A percentile compares a stretch with the other conserved stretches of the same genome.
Conservation (phyloP, 2,329 filamentous ascomycete genomes). For the Aureobasidium lini region DNA sequence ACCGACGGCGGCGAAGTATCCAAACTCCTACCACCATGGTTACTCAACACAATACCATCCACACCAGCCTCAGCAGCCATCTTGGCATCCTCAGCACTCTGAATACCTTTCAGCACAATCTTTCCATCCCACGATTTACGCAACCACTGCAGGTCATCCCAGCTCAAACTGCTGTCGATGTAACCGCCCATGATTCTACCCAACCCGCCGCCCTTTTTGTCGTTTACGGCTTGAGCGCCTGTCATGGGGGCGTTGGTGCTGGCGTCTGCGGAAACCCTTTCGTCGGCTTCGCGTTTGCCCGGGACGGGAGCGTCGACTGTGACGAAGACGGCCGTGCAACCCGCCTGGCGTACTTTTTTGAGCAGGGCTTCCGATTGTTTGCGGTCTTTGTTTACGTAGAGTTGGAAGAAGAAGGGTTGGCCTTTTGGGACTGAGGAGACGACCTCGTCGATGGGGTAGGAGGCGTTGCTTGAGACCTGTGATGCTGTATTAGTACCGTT, state of each 20-base stretch:
- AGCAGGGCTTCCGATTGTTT: conserved; percentile 45
- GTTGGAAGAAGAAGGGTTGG: conserved; percentile 48
- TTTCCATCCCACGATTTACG: conserved; percentile 33
- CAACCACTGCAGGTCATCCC: conserved; percentile 41
- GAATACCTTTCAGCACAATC: conserved; percentile 39
- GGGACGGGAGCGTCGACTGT: conserved; percentile 53
- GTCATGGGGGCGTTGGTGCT: conserved; percentile 43
- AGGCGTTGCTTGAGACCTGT: conserved; percentile 26
- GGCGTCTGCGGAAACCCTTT: conserved; percentile 41
- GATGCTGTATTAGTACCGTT: background rate
- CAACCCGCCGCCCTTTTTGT: conserved; percentile 48
- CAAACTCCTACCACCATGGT: conserved; percentile 47
- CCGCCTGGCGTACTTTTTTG: conserved; percentile 37
- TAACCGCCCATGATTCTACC: conserved; percentile 50
- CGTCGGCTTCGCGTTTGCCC: conserved; percentile 47
- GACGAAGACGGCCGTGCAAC: conserved; percentile 48
- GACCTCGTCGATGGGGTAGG: conserved; percentile 27
- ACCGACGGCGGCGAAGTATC: conserved; percentile 48
- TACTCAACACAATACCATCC: conserved; percentile 42
- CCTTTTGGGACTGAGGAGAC: conserved; percentile 17
- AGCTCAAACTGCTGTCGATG: conserved; percentile 50
- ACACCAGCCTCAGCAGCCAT: conserved; percentile 36
- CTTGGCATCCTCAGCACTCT: conserved; percentile 34
- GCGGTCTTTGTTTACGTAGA: conserved; percentile 54
- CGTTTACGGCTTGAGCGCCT: conserved; percentile 43